Evolutionary conservation across 2,329 filamentous ascomycete species (phyloP).

Genomic region (Aspergillus piperis): DNA sequence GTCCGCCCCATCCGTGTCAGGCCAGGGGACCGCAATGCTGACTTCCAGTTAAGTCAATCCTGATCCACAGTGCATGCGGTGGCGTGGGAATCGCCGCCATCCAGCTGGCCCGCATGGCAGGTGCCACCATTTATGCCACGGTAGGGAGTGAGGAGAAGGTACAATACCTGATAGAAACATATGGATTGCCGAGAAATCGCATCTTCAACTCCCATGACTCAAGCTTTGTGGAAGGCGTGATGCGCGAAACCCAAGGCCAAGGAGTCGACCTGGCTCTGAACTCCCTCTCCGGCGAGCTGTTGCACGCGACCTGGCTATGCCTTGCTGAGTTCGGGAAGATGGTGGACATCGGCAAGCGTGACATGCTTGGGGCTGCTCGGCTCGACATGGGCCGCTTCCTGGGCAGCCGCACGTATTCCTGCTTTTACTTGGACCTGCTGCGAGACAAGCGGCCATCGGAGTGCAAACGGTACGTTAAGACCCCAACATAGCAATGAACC

Average conservation of each 20-base stretch:
- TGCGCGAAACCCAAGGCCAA: conserved; percentile 18
- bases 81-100: conserved; percentile 13
- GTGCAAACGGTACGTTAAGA: background rate
- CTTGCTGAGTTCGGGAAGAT: conserved; percentile 25
- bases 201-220: conserved; percentile 26
- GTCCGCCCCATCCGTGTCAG: background rate
- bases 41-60: conserved; percentile 4
- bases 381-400: conserved; percentile 19
- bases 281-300: conserved; percentile 10
- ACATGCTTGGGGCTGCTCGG: conserved; percentile 13
- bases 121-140: conserved; percentile 18
- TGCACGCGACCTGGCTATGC: conserved; percentile 15
- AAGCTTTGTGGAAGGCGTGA: conserved; percentile 19
- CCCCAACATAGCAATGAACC: too few species aligned
- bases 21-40: too few species aligned
- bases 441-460: background rate
- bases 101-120: conserved; percentile 7
- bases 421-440: conserved; percentile 17
- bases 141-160: conserved; percentile 22
- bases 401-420: conserved; percentile 10
- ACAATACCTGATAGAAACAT: conserved; percentile 11
- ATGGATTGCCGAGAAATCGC: conserved; percentile 17
- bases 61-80: conserved; percentile 13
- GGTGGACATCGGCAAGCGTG: conserved; percentile 24
- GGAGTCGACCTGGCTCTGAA: conserved; percentile 26